phyloP scores from a whole-genome alignment of 805 yeast genomes.

The Kazachstania psychrophila region DNA sequence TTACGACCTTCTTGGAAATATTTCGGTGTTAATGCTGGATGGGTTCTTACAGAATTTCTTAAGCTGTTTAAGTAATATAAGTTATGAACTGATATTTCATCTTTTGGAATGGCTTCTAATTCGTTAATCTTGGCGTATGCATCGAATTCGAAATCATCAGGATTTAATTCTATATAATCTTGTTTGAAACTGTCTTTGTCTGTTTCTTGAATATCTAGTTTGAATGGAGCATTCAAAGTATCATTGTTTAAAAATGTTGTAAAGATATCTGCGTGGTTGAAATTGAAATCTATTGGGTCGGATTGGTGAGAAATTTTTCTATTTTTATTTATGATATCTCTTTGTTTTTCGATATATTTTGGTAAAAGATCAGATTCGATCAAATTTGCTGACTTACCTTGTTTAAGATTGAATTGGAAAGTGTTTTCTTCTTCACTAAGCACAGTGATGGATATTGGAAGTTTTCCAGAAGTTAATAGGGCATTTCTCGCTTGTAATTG shows the following conservation, averaged over 20 bases:
- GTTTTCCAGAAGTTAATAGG: constrained; percentile 8
- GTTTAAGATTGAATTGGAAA: constrained; percentile 13
- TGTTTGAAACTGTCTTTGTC: constrained; percentile 8
- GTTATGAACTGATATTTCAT: constrained; percentile 21
- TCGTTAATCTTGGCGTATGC: constrained; percentile 18
- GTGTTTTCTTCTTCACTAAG: constrained; percentile 13
- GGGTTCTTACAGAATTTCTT: constrained; percentile 25
- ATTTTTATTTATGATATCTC: constrained; percentile 16
- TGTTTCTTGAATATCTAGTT: constrained; percentile 10
- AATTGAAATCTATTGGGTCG: constrained; percentile 6
- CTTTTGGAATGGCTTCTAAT: constrained; percentile 15
- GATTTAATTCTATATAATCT: constrained; percentile 11
- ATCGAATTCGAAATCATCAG: constrained; percentile 25
- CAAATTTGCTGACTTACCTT: constrained; percentile 11
- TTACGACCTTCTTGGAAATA: constrained; percentile 29
- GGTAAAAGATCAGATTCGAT: constrained; percentile 18
- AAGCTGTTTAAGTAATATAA: constrained; percentile 30
- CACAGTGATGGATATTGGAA: constrained; percentile 24
- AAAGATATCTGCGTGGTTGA: constrained; percentile 15
- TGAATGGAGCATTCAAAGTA: constrained; percentile 6
- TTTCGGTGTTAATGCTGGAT: constrained; percentile 32
- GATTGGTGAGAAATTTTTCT: constrained; percentile 2
- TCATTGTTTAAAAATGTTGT: constrained; percentile 12
- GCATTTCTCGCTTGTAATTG: constrained; percentile 23
- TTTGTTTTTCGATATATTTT: constrained; percentile 6